A percentile compares a stretch with the other conserved stretches of the same genome.
phyloP scores from a whole-genome alignment of 306 rosid genomes.

The Potentilla sterilis region DNA sequence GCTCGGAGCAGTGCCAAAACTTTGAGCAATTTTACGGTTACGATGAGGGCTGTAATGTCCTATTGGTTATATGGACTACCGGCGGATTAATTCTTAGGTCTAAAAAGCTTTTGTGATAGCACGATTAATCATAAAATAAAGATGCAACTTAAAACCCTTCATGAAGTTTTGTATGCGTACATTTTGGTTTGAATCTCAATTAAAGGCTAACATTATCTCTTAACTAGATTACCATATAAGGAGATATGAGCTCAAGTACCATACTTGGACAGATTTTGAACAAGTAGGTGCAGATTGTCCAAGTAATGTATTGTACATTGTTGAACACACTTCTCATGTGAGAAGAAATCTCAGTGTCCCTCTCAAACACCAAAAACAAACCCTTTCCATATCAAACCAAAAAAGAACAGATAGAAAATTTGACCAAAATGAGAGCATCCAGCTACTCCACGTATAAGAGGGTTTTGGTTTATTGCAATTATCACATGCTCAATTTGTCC shows the following conservation, averaged over 20 bases:
- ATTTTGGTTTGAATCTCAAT: background rate
- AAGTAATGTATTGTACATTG: background rate
- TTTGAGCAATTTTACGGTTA: background rate
- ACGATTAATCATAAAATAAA: no score
- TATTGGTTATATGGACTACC: no score
- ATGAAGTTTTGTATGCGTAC: no score
- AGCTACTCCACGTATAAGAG: background rate
- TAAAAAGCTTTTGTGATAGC: no score
- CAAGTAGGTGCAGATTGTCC: background rate
- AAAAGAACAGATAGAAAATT: background rate
- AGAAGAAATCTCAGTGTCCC: background rate
- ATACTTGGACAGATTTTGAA: background rate
- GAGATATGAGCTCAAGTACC: background rate
- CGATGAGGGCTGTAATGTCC: no score
- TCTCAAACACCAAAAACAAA: background rate
- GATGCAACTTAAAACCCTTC: no score
- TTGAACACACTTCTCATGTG: background rate
- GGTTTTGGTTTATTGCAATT: background rate
- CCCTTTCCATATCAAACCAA: no score
- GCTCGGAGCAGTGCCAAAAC: background rate
- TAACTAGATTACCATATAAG: background rate
- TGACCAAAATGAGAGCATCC: background rate
- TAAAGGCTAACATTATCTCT: background rate
- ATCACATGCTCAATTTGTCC: slow-evolving; percentile 5
- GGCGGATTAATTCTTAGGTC: no score